Evolutionary conservation across 306 rosid species (phyloP).

Genomic region (Casuarina equisetifolia): DNA sequence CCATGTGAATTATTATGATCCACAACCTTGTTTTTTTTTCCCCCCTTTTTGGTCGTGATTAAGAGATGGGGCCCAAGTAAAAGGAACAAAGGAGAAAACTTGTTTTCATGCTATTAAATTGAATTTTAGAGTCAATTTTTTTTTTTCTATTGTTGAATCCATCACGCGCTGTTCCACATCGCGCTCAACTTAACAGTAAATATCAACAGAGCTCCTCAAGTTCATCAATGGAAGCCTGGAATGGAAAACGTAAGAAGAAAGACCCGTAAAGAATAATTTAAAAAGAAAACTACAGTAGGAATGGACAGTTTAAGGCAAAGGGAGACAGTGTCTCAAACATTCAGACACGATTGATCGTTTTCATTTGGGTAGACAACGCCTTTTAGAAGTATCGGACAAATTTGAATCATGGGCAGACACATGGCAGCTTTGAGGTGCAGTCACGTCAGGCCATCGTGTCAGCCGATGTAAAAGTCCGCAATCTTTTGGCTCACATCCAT

Average conservation of each 20-base stretch:
- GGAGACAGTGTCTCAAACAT: conserved; percentile 36
- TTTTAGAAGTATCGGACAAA: background rate
- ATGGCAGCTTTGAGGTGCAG: background rate
- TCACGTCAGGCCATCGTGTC: conserved; percentile 16
- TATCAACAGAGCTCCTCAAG: no score
- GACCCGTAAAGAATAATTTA: background rate
- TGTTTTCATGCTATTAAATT: background rate
- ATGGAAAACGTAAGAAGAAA: background rate
- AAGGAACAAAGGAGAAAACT: background rate
- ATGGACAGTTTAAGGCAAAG: conserved; percentile 16
- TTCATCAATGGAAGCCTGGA: no score
- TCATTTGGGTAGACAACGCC: conserved; percentile 30
- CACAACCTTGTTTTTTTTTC: background rate
- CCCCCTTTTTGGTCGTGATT: background rate
- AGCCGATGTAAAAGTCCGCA: background rate
- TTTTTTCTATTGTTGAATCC: no score
- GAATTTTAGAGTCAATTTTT: background rate
- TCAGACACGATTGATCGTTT: conserved; percentile 47
- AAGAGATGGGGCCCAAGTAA: background rate
- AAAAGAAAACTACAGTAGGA: background rate
- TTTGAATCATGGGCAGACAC: conserved; percentile 9
- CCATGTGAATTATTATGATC: conserved; percentile 2
- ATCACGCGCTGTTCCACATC: no score
- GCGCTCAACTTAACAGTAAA: no score
- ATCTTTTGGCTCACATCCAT: background rate